Evolutionary conservation across 1,284 basidiomycete species (phyloP).

Genomic region (Tylopilus sp.): DNA sequence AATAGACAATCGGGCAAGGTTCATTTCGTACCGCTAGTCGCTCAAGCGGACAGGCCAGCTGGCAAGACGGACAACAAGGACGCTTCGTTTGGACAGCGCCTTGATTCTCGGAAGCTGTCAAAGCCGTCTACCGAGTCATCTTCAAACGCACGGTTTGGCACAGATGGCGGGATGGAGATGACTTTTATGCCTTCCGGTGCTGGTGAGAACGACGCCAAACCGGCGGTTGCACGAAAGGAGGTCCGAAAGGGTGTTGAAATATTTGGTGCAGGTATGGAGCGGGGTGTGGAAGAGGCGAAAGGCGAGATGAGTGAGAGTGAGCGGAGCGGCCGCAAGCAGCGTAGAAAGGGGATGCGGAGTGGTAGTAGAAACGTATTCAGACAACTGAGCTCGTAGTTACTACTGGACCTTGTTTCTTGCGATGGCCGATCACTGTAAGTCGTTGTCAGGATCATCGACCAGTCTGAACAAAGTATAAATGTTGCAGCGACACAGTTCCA

Average conservation of each 20-base stretch:
- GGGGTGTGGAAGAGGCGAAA: slow-evolving; percentile 55
- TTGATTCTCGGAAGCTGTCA: slow-evolving; percentile 34
- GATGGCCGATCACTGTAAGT: slow-evolving; percentile 29
- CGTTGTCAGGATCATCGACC: not conserved
- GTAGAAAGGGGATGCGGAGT: slow-evolving; percentile 74
- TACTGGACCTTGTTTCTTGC: not conserved
- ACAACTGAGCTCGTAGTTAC: slow-evolving; percentile 29
- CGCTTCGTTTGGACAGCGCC: slow-evolving; percentile 70
- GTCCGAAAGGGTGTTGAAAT: slow-evolving; percentile 66
- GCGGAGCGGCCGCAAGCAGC: slow-evolving; percentile 65
- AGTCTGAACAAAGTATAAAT: not conserved
- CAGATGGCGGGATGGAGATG: slow-evolving; percentile 63
- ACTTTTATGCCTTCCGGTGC: slow-evolving; percentile 59
- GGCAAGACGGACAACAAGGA: slow-evolving; percentile 45
- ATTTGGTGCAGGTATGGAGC: slow-evolving; percentile 87
- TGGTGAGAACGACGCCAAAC: slow-evolving; percentile 29
- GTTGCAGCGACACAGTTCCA: slow-evolving; percentile 43
- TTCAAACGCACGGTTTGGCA: slow-evolving; percentile 18
- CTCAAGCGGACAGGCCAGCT: slow-evolving; percentile 39
- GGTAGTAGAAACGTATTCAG: slow-evolving; percentile 86
- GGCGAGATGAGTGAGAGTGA: slow-evolving; percentile 55
- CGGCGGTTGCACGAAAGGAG: slow-evolving; percentile 24
- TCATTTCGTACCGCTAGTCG: slow-evolving; percentile 60
- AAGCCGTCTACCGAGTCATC: slow-evolving; percentile 11
- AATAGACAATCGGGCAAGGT: slow-evolving; percentile 47